These are phyloP conservation scores for Nigrospora sphaerica DNA, from an alignment of 2,329 filamentous ascomycete genomes.

Conservation along the genomic window DNA sequence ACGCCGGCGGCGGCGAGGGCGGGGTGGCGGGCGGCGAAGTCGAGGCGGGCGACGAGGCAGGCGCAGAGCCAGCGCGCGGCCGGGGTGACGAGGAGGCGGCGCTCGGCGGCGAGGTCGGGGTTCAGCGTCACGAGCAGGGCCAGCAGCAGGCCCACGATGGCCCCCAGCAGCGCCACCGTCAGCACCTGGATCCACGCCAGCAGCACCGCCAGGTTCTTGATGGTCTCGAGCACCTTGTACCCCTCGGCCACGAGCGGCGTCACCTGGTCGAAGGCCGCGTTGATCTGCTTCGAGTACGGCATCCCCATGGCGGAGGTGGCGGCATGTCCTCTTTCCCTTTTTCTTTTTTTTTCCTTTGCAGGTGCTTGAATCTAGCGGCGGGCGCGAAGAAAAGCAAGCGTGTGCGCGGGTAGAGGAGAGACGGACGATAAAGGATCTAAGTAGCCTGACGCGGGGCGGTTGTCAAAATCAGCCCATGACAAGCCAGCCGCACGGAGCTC, in stretches of 20 bases:
- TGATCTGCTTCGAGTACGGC: conserved; percentile 43
- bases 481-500: no score
- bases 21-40: background rate
- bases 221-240: conserved; percentile 40
- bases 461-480: no score
- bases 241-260: conserved; percentile 41
- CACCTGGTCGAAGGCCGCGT: conserved; percentile 43
- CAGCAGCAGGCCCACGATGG: conserved; percentile 29
- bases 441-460: no score
- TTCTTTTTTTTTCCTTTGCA: no score
- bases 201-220: conserved; percentile 39
- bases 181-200: conserved; percentile 39
- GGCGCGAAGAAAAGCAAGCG: no score
- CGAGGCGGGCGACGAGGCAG: background rate
- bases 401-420: no score
- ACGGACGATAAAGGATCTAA: no score
- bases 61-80: conserved; percentile 23
- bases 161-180: conserved; percentile 29
- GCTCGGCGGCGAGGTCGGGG: conserved; percentile 36
- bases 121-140: conserved; percentile 36
- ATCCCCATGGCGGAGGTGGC: conserved; percentile 32
- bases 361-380: no score
- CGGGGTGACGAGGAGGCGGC: conserved; percentile 33
- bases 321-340: no score
- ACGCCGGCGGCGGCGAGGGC: no score